phyloP scores from a whole-genome alignment of 306 rosid genomes.

The Quercus aquifolioides region DNA sequence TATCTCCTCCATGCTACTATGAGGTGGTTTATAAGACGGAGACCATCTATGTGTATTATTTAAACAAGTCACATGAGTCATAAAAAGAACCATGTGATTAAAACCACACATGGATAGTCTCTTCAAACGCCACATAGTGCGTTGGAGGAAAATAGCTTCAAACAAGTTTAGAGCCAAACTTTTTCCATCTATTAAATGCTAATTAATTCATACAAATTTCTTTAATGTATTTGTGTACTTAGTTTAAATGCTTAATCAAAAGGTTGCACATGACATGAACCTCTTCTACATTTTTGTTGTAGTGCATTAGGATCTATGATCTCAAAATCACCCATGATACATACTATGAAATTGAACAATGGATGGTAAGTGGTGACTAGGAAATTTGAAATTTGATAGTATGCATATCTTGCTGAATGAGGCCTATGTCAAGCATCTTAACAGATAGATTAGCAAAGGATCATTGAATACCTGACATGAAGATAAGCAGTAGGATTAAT shows the following conservation, averaged over 20 bases:
- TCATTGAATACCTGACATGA: conserved; percentile 58
- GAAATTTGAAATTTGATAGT: not conserved
- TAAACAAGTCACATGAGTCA: too few relatives aligned
- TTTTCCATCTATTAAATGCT: too few relatives aligned
- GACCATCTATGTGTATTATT: too few relatives aligned
- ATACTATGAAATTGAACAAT: not conserved
- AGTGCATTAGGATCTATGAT: not conserved
- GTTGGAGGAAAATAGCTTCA: too few relatives aligned
- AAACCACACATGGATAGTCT: too few relatives aligned
- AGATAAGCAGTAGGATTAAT: conserved; percentile 68
- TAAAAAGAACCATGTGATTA: too few relatives aligned
- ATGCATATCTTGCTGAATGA: not conserved
- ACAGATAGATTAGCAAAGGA: not conserved
- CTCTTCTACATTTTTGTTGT: not conserved
- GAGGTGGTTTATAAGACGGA: too few relatives aligned
- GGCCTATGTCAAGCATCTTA: not conserved
- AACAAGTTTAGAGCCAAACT: too few relatives aligned
- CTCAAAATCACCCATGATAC: not conserved
- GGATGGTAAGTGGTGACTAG: not conserved
- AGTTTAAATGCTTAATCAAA: not conserved
- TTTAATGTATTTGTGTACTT: not conserved
- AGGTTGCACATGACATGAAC: not conserved
- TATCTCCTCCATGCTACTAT: too few relatives aligned
- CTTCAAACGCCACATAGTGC: too few relatives aligned
- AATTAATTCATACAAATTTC: too few relatives aligned